A percentile compares a stretch with the other conserved stretches of the same genome.
Evolutionary conservation across 306 rosid genomes (phyloP).

Genomic region (Trifolium fragiferum): DNA sequence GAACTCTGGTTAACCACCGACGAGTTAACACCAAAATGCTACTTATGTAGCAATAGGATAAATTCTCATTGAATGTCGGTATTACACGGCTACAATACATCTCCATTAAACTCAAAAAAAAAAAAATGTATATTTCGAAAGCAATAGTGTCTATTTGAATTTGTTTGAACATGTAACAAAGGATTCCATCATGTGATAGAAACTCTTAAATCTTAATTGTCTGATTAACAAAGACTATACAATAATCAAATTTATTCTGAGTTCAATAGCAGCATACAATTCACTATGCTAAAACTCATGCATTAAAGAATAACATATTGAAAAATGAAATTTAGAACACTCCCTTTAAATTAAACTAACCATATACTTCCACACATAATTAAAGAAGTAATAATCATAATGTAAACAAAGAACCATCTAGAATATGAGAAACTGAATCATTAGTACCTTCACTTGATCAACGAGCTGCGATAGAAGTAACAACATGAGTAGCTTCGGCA

Average conservation of each 20-base stretch:
- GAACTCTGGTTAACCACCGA: too few relatives aligned
- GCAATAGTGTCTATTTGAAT: too few relatives aligned
- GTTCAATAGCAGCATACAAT: constrained; percentile 26
- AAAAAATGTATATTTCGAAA: too few relatives aligned
- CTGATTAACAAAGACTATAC: background rate
- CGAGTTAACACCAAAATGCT: too few relatives aligned
- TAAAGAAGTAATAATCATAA: constrained; percentile 12
- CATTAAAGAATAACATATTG: constrained; percentile 17
- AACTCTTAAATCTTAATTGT: too few relatives aligned
- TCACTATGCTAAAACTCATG: constrained; percentile 1
- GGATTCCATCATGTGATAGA: too few relatives aligned
- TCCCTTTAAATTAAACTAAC: background rate
- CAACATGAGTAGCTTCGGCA: constrained; percentile 44
- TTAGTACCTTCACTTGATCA: constrained; percentile 36
- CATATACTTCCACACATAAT: constrained; percentile 24
- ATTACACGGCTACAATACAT: too few relatives aligned
- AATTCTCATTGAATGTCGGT: too few relatives aligned
- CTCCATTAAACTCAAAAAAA: too few relatives aligned
- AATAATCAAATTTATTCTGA: constrained; percentile 30
- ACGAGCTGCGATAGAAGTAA: constrained; percentile 44
- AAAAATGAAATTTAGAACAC: constrained; percentile 14
- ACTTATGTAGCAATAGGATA: too few relatives aligned
- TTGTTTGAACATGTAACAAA: too few relatives aligned
- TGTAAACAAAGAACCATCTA: constrained; percentile 15
- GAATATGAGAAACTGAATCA: constrained; percentile 36